phyloP scores from a whole-genome alignment of 2,329 filamentous ascomycete genomes.

The Aureobasidium zeae region DNA sequence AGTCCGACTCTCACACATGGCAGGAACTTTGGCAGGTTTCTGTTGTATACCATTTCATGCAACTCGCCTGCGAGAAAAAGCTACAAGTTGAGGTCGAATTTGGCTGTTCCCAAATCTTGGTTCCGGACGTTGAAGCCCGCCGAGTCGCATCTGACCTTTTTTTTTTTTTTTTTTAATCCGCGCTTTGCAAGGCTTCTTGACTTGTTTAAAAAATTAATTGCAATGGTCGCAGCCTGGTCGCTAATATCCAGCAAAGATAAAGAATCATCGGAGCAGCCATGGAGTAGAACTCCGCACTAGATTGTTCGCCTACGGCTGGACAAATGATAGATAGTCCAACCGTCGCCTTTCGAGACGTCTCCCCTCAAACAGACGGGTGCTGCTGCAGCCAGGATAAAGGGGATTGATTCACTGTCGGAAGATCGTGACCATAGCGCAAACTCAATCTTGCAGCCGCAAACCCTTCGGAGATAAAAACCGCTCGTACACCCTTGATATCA shows the following conservation, averaged over 20 bases:
- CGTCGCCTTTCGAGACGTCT: no score
- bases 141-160: constrained; percentile 2
- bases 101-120: constrained; percentile 9
- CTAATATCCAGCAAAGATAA: no score
- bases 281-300: no score
- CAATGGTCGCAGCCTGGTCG: no score
- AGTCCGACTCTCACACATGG: neutral
- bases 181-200: no score
- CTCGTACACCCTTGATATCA: constrained; percentile 2
- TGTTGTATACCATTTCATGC: neutral
- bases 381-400: constrained; percentile 10
- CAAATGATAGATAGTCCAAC: neutral
- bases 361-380: no score
- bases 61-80: neutral
- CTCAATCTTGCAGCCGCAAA: constrained; percentile 11
- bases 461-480: constrained; percentile 6
- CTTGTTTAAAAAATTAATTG: no score
- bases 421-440: constrained; percentile 11
- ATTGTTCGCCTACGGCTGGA: no score
- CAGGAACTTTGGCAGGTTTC: neutral
- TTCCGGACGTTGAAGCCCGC: constrained; percentile 7
- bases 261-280: no score
- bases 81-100: constrained; percentile 7
- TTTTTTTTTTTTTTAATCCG: no score
- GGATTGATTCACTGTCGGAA: neutral